Evolutionary conservation across 345 rosid species (phyloP).

Genomic region (Heritiera littoralis): DNA sequence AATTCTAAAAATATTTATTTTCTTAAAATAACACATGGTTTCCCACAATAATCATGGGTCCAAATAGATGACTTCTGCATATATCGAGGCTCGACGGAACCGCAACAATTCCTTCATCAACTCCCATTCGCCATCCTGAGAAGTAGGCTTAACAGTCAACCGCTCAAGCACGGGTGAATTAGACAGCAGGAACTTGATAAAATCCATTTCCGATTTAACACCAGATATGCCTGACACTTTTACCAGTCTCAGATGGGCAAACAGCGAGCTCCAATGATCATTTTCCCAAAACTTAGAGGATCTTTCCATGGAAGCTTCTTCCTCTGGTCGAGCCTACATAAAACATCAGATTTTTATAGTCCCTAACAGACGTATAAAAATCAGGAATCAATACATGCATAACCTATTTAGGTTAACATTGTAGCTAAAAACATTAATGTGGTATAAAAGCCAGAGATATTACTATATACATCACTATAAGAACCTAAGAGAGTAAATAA

Average conservation of each 20-base stretch:
- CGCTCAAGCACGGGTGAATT: slow-evolving; percentile 60
- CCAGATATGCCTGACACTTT: slow-evolving; percentile 51
- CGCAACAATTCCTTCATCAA: slow-evolving; percentile 58
- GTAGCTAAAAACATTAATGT: neutral
- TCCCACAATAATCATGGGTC: slow-evolving; percentile 39
- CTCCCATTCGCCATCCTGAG: slow-evolving; percentile 46
- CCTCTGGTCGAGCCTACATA: slow-evolving; percentile 59
- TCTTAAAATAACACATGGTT: no score
- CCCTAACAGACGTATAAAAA: neutral
- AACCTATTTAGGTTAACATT: neutral
- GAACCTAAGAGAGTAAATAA: neutral
- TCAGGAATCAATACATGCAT: slow-evolving; percentile 2
- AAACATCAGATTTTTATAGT: slow-evolving; percentile 16
- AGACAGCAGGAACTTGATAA: slow-evolving; percentile 55
- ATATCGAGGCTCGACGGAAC: slow-evolving; percentile 55
- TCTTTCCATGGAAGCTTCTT: slow-evolving; percentile 28
- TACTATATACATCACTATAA: neutral
- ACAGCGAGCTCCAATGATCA: slow-evolving; percentile 44
- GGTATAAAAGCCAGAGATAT: neutral
- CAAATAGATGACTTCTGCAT: slow-evolving; percentile 52
- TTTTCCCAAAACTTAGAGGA: slow-evolving; percentile 43
- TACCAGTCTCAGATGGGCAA: slow-evolving; percentile 49
- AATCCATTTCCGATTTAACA: slow-evolving; percentile 52
- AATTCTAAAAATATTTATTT: no score
- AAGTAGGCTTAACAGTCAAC: slow-evolving; percentile 54